These are phyloP conservation scores for Spinacia oleracea DNA, from an alignment of 179 eudicot genomes.

Conservation along the genomic window DNA sequence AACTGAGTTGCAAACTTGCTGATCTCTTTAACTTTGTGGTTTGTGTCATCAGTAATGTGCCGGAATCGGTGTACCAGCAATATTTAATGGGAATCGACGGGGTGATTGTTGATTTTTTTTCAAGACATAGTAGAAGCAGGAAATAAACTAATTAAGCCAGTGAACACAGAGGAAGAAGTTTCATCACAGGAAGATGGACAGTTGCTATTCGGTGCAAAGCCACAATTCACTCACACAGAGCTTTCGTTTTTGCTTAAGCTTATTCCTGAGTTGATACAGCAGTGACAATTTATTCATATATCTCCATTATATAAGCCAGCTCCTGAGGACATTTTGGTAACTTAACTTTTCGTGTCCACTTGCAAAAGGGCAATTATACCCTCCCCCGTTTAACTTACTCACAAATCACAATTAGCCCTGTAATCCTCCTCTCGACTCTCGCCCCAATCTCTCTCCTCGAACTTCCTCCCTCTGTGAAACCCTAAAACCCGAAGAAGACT, in stretches of 20 bases:
- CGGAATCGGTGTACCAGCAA: constrained; percentile 46
- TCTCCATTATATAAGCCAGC: no score
- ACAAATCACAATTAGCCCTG: no score
- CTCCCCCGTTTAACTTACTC: no score
- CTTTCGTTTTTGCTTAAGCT: constrained; percentile 77
- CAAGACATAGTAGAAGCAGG: constrained; percentile 75
- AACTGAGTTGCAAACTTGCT: no score
- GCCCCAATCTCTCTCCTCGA: no score
- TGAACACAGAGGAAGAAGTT: constrained; percentile 24
- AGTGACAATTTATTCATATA: constrained; percentile 30
- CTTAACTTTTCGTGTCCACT: no score
- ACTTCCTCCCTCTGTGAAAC: no score
- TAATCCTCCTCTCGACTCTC: no score
- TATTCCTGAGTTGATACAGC: constrained; percentile 74
- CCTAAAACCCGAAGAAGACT: no score
- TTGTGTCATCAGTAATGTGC: constrained; percentile 38
- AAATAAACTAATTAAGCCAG: constrained; percentile 43
- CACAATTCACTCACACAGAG: constrained; percentile 76
- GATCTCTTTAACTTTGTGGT: background rate
- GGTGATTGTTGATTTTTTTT: constrained; percentile 82
- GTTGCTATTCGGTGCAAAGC: no score
- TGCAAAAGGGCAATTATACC: no score
- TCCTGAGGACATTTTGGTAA: no score
- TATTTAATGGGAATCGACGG: constrained; percentile 86
- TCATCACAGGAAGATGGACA: constrained; percentile 21